A percentile compares a stretch with the other conserved stretches of the same genome.
These are phyloP conservation scores for Knufia petricola DNA, from an alignment of 2,329 filamentous ascomycete species.

Conservation along the genomic window DNA sequence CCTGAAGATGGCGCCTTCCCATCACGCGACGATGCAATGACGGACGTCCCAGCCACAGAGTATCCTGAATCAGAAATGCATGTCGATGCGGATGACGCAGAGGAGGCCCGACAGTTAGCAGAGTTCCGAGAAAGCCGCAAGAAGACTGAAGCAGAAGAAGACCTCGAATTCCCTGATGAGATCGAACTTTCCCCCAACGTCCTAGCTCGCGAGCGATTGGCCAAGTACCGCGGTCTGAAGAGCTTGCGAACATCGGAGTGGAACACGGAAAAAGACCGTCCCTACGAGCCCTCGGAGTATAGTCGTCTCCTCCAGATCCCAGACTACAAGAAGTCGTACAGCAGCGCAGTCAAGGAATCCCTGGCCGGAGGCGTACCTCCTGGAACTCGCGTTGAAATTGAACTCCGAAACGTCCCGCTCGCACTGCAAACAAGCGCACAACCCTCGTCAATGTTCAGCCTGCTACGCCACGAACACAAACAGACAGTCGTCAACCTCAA, in stretches of 20 bases:
- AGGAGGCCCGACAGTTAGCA: slow-evolving; percentile 72
- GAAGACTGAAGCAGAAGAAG: slow-evolving; percentile 72
- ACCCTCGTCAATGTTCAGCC: slow-evolving; percentile 70
- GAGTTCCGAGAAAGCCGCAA: slow-evolving; percentile 70
- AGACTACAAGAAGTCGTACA: slow-evolving; percentile 81
- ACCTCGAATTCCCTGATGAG: slow-evolving; percentile 93
- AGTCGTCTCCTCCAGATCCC: slow-evolving; percentile 70
- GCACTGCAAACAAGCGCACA: slow-evolving; percentile 44
- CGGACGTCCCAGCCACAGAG: slow-evolving; percentile 72
- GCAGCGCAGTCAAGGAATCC: slow-evolving; percentile 67
- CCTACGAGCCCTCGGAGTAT: slow-evolving; percentile 86
- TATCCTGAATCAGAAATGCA: slow-evolving; percentile 94
- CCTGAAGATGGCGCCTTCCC: slow-evolving; percentile 74
- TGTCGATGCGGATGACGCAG: slow-evolving; percentile 65
- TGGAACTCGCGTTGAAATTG: slow-evolving; percentile 72
- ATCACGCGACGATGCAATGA: slow-evolving; percentile 46
- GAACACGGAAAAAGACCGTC: slow-evolving; percentile 78
- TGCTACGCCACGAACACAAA: slow-evolving; percentile 92
- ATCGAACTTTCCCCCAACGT: slow-evolving; percentile 88
- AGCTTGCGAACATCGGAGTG: slow-evolving; percentile 78
- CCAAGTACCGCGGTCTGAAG: slow-evolving; percentile 84
- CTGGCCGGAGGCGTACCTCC: slow-evolving; percentile 77
- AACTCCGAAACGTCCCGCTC: slow-evolving; percentile 54
- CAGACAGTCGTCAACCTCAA: slow-evolving; percentile 81
- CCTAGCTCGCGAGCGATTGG: slow-evolving; percentile 71